Conservation (phyloP, 495 filamentous ascomycete species). For the Wilcoxina mikolae region DNA sequence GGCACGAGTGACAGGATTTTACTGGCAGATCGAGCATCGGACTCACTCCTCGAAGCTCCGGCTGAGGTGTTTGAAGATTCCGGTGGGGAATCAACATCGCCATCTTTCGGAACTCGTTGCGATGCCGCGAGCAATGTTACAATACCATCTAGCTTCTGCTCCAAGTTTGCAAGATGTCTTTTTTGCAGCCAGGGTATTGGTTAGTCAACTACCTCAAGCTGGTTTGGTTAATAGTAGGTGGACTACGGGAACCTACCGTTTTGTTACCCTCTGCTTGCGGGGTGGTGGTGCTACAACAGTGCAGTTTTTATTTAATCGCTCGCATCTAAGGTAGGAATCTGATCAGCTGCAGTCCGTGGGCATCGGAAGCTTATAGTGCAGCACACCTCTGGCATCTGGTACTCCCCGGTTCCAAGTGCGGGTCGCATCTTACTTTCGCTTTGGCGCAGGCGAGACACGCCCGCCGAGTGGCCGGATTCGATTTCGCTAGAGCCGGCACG, state of each 20-base stretch:
- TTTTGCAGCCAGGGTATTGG: background rate
- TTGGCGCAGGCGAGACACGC: background rate
- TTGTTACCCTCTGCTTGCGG: background rate
- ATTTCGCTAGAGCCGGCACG: no score
- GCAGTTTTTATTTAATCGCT: background rate
- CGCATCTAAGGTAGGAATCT: background rate
- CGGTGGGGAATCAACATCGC: background rate
- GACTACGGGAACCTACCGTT: background rate
- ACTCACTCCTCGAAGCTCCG: no score
- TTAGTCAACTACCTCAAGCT: background rate
- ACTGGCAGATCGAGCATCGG: background rate
- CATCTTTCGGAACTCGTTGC: constrained; percentile 15
- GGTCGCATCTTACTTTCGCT: background rate
- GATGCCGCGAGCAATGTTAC: constrained; percentile 24
- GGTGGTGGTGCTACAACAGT: background rate
- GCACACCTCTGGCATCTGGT: background rate
- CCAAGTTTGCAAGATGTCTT: constrained; percentile 26
- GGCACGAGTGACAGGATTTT: background rate
- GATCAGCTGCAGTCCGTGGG: background rate
- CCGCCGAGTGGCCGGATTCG: background rate
- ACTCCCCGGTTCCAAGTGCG: background rate
- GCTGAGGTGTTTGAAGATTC: no score
- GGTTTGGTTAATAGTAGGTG: background rate
- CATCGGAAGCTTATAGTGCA: background rate
- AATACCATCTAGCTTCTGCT: constrained; percentile 29